Evolutionary conservation across 148 eudicot species (phyloP).

Genomic region (Cornus suecica): DNA sequence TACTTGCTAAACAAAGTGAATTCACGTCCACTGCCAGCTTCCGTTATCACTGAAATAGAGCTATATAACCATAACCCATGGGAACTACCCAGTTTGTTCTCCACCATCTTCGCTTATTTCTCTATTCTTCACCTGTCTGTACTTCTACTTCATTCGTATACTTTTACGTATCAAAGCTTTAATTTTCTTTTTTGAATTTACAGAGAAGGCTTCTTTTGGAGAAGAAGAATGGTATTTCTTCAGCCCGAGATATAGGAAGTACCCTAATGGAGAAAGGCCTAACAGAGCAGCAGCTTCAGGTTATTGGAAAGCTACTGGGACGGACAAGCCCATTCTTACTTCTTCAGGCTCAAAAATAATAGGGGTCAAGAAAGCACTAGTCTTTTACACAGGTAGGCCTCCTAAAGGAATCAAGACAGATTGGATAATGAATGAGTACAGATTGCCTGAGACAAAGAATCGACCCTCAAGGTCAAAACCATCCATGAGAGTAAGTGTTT

Average conservation of each 20-base stretch:
- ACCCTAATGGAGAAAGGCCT: constrained; percentile 35
- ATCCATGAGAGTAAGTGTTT: constrained; percentile 36
- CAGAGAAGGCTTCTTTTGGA: constrained; percentile 32
- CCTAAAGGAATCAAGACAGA: constrained; percentile 26
- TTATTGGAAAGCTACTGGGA: constrained; percentile 44
- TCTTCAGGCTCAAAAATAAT: constrained; percentile 29
- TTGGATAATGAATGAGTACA: constrained; percentile 42
- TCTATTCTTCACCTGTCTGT: too few species aligned
- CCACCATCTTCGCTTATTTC: neutral
- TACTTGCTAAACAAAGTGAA: constrained; percentile 31
- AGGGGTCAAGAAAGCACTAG: constrained; percentile 36
- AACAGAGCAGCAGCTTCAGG: constrained; percentile 34
- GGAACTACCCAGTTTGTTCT: constrained; percentile 32
- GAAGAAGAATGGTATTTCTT: constrained; percentile 43
- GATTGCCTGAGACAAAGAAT: constrained; percentile 25
- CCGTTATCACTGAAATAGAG: constrained; percentile 30
- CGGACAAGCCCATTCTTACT: constrained; percentile 25
- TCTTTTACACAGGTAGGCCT: constrained; percentile 29
- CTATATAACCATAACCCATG: constrained; percentile 33
- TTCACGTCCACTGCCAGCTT: constrained; percentile 22
- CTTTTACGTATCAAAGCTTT: too few species aligned
- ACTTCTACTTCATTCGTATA: neutral
- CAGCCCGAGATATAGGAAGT: constrained; percentile 37
- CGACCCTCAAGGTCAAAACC: constrained; percentile 24
- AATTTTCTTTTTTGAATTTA: neutral